These are phyloP conservation scores for Aleurites moluccanus DNA, from an alignment of 441 rosid species.

Conservation along the genomic window DNA sequence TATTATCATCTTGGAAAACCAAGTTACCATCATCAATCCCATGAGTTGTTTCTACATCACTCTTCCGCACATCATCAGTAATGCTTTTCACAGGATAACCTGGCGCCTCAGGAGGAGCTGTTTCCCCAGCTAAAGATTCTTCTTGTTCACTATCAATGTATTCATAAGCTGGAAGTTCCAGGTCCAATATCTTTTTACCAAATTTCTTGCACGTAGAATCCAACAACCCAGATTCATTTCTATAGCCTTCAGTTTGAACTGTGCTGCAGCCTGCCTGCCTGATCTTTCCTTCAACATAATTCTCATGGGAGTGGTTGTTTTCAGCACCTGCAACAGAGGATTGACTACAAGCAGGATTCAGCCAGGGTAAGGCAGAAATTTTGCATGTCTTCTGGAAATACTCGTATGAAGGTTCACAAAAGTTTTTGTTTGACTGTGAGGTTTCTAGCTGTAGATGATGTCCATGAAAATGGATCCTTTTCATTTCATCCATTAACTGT, in stretches of 20 bases:
- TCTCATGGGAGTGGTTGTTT: constrained; percentile 21
- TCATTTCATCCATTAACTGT: constrained; percentile 60
- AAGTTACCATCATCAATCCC: constrained; percentile 15
- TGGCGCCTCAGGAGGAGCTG: constrained; percentile 16
- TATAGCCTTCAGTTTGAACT: constrained; percentile 21
- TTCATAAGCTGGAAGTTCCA: constrained; percentile 55
- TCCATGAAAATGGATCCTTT: constrained; percentile 25
- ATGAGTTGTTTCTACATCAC: constrained; percentile 15
- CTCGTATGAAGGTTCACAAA: constrained; percentile 25
- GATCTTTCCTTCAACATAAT: constrained; percentile 25
- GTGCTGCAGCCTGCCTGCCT: constrained; percentile 16
- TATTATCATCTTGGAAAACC: constrained; percentile 15
- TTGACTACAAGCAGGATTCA: constrained; percentile 24
- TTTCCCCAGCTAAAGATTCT: constrained; percentile 27
- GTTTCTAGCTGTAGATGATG: constrained; percentile 25
- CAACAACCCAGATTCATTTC: constrained; percentile 28
- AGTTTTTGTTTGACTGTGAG: constrained; percentile 27
- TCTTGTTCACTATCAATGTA: constrained; percentile 44
- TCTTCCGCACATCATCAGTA: constrained; percentile 27
- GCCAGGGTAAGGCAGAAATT: constrained; percentile 22
- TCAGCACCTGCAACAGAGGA: constrained; percentile 32
- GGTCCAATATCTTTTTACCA: constrained; percentile 58
- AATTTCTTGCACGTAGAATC: constrained; percentile 41
- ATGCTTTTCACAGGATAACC: constrained; percentile 23
- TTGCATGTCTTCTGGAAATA: constrained; percentile 17